Conservation (phyloP, 1,284 basidiomycete species). For the Leccinum pseudoinsigne region DNA sequence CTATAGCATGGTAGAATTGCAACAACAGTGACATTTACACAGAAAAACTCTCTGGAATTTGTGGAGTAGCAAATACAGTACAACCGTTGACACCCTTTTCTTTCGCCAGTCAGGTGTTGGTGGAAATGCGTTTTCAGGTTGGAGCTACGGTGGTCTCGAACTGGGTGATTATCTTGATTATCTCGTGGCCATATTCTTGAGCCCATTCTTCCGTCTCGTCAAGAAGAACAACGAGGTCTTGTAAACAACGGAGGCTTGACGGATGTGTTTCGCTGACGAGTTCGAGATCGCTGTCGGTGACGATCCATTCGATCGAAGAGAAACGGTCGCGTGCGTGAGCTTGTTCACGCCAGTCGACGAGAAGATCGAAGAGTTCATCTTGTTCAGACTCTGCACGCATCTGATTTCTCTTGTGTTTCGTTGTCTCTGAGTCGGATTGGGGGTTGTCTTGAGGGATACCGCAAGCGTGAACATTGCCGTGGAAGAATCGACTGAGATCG, state of each 20-base stretch:
- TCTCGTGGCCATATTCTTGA: background rate
- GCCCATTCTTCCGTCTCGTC: background rate
- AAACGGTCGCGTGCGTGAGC: background rate
- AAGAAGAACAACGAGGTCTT: background rate
- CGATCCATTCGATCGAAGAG: background rate
- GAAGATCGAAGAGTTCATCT: background rate
- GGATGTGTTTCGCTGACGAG: background rate
- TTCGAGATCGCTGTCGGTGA: background rate
- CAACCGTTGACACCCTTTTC: background rate
- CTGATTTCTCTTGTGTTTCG: background rate
- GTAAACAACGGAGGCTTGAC: background rate
- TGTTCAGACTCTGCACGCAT: background rate
- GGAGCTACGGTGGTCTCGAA: background rate
- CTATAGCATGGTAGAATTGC: background rate
- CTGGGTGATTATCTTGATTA: background rate
- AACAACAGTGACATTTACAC: background rate
- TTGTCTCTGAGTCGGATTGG: background rate
- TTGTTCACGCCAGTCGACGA: background rate
- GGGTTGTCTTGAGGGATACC: background rate
- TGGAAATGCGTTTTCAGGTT: background rate
- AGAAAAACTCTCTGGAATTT: background rate
- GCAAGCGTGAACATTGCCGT: background rate
- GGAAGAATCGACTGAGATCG: background rate
- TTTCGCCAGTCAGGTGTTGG: background rate
- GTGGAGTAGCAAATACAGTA: background rate